phyloP scores from a whole-genome alignment of 192 early-diverging fungal species.

The Polychytrium aggregatum region DNA sequence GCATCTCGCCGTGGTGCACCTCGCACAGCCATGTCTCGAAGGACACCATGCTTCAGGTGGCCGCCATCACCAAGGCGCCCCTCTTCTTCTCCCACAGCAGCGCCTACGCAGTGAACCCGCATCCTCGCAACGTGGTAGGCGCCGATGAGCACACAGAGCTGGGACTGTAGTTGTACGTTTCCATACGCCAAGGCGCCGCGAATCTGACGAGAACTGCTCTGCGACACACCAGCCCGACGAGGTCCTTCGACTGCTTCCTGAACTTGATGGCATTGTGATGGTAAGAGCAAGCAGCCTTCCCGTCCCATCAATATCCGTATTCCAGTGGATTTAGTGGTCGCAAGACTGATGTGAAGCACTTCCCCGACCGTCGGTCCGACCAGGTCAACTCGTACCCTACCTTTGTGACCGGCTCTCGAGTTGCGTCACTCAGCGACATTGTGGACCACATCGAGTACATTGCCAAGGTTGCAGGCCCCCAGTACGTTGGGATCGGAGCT shows the following conservation, averaged over 20 bases:
- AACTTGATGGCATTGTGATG: constrained; percentile 50
- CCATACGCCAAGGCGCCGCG: not conserved
- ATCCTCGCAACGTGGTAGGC: constrained; percentile 40
- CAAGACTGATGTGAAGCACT: too few species aligned
- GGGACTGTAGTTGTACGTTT: not conserved
- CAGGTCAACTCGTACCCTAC: constrained; percentile 44
- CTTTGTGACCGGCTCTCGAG: constrained; percentile 29
- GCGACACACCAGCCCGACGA: constrained; percentile 34
- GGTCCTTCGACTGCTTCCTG: constrained; percentile 25
- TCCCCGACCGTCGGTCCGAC: constrained; percentile 5
- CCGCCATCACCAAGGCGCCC: constrained; percentile 39
- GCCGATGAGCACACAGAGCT: not conserved
- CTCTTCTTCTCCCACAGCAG: constrained; percentile 53
- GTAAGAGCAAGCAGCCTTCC: constrained; percentile 5
- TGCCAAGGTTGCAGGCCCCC: constrained; percentile 29
- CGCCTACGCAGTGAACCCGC: constrained; percentile 34
- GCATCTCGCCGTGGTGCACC: too few species aligned
- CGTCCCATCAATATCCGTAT: too few species aligned
- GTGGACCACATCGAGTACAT: constrained; percentile 52
- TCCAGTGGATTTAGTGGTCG: too few species aligned
- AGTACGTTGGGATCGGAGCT: constrained; percentile 49
- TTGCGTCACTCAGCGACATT: constrained; percentile 25
- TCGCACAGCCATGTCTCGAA: constrained; percentile 46
- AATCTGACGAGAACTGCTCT: not conserved
- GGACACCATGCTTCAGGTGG: constrained; percentile 43